These are phyloP conservation scores for Rhodotorula sp. DNA, from an alignment of 1,284 basidiomycete genomes.

Conservation along the genomic window DNA sequence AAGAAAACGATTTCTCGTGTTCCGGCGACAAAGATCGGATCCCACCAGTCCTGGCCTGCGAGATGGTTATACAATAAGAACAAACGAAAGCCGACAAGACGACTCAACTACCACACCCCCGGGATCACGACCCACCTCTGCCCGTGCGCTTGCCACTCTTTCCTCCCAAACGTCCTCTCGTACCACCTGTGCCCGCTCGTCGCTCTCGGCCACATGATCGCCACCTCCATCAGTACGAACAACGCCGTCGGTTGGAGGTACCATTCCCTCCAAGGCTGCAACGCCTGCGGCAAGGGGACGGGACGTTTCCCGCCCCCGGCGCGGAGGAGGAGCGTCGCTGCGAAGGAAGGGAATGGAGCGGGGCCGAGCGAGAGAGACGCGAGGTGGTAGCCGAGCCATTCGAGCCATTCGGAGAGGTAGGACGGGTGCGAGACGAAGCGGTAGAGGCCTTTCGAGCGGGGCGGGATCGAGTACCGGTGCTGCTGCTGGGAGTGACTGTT, in stretches of 20 bases:
- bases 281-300: constrained; percentile 3
- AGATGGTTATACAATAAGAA: too few species aligned
- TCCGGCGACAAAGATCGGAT: too few species aligned
- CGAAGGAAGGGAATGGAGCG: constrained; percentile 13
- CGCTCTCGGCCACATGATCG: constrained; percentile 44
- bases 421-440: constrained; percentile 38
- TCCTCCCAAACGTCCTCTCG: constrained; percentile 38
- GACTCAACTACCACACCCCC: constrained; percentile 15
- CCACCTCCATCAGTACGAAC: constrained; percentile 30
- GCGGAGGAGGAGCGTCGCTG: constrained; percentile 10
- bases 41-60: too few species aligned
- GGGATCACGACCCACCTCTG: constrained; percentile 40
- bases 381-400: constrained; percentile 43
- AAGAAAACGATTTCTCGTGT: too few species aligned
- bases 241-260: constrained; percentile 21
- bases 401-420: constrained; percentile 45
- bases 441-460: constrained; percentile 37
- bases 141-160: constrained; percentile 31
- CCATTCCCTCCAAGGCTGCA: constrained; percentile 22
- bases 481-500: neutral
- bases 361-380: constrained; percentile 10
- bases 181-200: constrained; percentile 44
- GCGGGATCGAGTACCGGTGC: constrained; percentile 43
- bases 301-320: neutral
- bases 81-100: neutral